A percentile compares a stretch with the other conserved stretches of the same genome.
These are phyloP conservation scores for Angomonas deanei DNA, from an alignment of 208 protist species.

Conservation along the genomic window DNA sequence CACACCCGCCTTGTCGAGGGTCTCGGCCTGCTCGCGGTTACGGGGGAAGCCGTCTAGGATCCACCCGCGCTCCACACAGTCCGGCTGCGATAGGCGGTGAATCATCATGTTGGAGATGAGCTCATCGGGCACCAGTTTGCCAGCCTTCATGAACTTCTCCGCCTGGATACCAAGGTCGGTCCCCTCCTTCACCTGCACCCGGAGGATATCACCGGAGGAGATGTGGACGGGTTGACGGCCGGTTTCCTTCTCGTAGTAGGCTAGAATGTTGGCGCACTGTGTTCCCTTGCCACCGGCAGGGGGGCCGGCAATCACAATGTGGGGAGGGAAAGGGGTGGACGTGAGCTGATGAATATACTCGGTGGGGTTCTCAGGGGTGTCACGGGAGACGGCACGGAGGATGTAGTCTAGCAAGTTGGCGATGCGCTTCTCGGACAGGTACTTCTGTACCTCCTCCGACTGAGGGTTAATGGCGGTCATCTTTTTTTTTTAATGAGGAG, in stretches of 20 bases:
- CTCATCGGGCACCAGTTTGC: slow-evolving; percentile 70
- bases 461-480: slow-evolving; percentile 12
- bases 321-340: slow-evolving; percentile 35
- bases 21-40: slow-evolving; percentile 69
- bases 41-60: slow-evolving; percentile 91
- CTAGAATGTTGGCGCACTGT: slow-evolving; percentile 55
- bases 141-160: slow-evolving; percentile 50
- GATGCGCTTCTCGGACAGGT: slow-evolving; percentile 75
- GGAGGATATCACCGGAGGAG: slow-evolving; percentile 82
- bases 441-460: slow-evolving; percentile 54
- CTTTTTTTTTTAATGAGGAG: neutral
- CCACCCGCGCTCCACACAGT: slow-evolving; percentile 77
- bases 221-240: slow-evolving; percentile 63
- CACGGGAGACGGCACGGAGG: slow-evolving; percentile 48
- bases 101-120: slow-evolving; percentile 64
- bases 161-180: slow-evolving; percentile 58
- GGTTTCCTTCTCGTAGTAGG: slow-evolving; percentile 33
- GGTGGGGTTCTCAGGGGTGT: slow-evolving; percentile 60
- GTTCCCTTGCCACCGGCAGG: slow-evolving; percentile 80
- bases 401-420: slow-evolving; percentile 81
- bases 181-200: slow-evolving; percentile 46
- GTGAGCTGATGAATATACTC: slow-evolving; percentile 61
- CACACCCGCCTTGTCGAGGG: slow-evolving; percentile 62
- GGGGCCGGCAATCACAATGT: slow-evolving; percentile 76
- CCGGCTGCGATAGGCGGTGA: slow-evolving; percentile 59